phyloP scores from a whole-genome alignment of 2,329 filamentous ascomycete genomes.

The Xylariaceae sp. region DNA sequence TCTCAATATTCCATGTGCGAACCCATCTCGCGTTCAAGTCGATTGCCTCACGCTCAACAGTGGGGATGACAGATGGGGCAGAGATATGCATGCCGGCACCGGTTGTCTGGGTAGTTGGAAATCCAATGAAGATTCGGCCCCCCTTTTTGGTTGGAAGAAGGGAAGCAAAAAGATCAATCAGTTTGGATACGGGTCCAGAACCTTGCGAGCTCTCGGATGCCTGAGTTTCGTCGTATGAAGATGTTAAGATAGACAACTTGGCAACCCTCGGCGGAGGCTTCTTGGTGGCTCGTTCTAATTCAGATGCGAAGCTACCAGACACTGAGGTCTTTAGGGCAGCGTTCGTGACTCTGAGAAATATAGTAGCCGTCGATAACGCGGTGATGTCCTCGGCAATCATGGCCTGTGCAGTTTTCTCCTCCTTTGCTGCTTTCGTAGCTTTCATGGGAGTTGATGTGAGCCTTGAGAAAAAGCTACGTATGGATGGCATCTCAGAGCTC shows the following conservation, averaged over 20 bases:
- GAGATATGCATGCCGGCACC: slow-evolving; percentile 91
- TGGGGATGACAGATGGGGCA: slow-evolving; percentile 92
- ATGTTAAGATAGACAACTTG: slow-evolving; percentile 80
- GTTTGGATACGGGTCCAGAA: slow-evolving; percentile 46
- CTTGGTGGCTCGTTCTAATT: slow-evolving; percentile 92
- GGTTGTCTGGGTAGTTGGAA: slow-evolving; percentile 95
- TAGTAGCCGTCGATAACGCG: slow-evolving; percentile 64
- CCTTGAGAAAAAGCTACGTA: slow-evolving; percentile 75
- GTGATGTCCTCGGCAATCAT: slow-evolving; percentile 66
- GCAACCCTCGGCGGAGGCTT: slow-evolving; percentile 90
- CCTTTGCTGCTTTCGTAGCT: slow-evolving; percentile 50
- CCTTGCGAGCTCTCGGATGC: slow-evolving; percentile 54
- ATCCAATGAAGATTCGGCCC: slow-evolving; percentile 93
- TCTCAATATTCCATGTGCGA: slow-evolving; percentile 89
- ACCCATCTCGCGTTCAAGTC: slow-evolving; percentile 95
- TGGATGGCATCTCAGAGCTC: slow-evolving; percentile 52
- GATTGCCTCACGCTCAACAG: slow-evolving; percentile 93
- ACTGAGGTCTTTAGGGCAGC: slow-evolving; percentile 76
- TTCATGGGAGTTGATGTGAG: slow-evolving; percentile 57
- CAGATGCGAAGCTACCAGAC: slow-evolving; percentile 64
- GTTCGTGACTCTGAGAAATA: slow-evolving; percentile 84
- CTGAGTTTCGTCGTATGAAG: slow-evolving; percentile 77
- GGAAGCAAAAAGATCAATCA: slow-evolving; percentile 78
- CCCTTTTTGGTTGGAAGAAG: slow-evolving; percentile 81
- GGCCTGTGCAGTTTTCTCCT: slow-evolving; percentile 59